Conservation (phyloP, 2,329 filamentous ascomycete genomes). For the Penicillium sp. region DNA sequence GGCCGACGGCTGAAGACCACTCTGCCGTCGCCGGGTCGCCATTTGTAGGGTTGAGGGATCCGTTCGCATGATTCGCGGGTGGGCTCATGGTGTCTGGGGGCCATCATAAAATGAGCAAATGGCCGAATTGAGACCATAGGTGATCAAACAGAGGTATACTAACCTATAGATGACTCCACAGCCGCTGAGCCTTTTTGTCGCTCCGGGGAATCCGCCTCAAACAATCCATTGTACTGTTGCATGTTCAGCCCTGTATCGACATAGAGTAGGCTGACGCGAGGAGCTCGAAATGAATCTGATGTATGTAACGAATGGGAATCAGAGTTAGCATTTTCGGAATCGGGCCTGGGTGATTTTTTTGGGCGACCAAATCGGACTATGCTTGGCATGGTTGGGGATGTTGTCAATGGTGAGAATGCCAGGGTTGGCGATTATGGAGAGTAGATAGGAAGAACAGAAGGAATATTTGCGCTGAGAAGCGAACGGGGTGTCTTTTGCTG, state of each 20-base stretch:
- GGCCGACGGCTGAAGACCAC: constrained; percentile 57
- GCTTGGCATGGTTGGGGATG: constrained; percentile 26
- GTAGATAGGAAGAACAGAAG: constrained; percentile 1
- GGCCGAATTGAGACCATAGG: neutral
- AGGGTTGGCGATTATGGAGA: constrained; percentile 15
- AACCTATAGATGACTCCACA: constrained; percentile 31
- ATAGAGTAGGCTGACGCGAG: constrained; percentile 45
- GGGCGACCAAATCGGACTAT: constrained; percentile 39
- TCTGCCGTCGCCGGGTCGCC: constrained; percentile 39
- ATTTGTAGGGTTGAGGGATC: constrained; percentile 35
- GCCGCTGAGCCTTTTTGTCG: constrained; percentile 29
- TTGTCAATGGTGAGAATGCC: constrained; percentile 14
- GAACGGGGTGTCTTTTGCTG: neutral
- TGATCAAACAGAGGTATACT: constrained; percentile 15
- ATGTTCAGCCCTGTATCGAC: constrained; percentile 50
- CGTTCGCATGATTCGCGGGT: constrained; percentile 36
- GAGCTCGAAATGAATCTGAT: constrained; percentile 33
- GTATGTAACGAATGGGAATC: constrained; percentile 25
- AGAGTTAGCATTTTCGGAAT: constrained; percentile 34
- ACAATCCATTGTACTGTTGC: constrained; percentile 47
- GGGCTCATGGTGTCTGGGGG: constrained; percentile 25
- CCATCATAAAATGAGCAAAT: constrained; percentile 6
- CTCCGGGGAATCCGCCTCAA: constrained; percentile 36
- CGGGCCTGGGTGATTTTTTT: constrained; percentile 33
- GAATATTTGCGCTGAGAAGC: constrained; percentile 3